Percentiles rank a stretch among this genome's conserved stretches.
Conservation (phyloP, 2,329 filamentous ascomycete species). For the Ceratocystiopsis sp. region DNA sequence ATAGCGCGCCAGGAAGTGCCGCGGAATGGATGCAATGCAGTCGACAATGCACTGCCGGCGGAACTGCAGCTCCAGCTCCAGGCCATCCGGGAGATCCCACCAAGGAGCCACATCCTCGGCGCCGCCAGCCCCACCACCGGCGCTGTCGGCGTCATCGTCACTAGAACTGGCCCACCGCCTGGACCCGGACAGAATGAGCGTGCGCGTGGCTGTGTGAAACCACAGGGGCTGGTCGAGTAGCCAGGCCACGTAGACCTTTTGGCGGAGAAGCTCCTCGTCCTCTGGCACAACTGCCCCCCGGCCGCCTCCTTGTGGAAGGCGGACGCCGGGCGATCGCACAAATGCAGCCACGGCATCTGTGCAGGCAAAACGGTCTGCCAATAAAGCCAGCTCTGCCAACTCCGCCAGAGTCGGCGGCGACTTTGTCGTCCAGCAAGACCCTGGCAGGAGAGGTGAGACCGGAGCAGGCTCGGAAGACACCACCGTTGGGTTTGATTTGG, state of each 20-base stretch:
- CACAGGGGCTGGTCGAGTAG: conserved; percentile 44
- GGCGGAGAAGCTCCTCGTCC: conserved; percentile 46
- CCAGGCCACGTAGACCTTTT: conserved; percentile 51
- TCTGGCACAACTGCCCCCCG: background rate
- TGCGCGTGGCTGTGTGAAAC: conserved; percentile 43
- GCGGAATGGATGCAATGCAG: conserved; percentile 51
- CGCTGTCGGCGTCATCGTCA: conserved; percentile 15
- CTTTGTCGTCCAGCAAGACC: conserved; percentile 12
- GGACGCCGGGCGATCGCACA: conserved; percentile 33
- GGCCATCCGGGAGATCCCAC: conserved; percentile 54
- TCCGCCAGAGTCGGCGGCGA: conserved; percentile 38
- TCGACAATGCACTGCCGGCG: conserved; percentile 50
- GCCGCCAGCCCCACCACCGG: conserved; percentile 14
- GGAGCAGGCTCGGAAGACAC: too few relatives aligned
- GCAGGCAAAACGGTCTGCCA: conserved; percentile 60
- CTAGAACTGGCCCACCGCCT: conserved; percentile 30
- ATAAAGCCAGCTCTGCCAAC: conserved; percentile 48
- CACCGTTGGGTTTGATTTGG: background rate
- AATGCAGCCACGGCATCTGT: conserved; percentile 35
- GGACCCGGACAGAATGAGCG: conserved; percentile 50
- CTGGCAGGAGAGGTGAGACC: background rate
- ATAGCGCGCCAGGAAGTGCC: conserved; percentile 51
- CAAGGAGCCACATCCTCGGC: conserved; percentile 29
- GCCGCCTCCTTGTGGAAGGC: conserved; percentile 21
- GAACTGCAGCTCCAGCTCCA: conserved; percentile 50